Percentiles rank a stretch among this genome's conserved stretches.
Evolutionary conservation across 192 early-diverging fungal genomes (phyloP).

Genomic region (Anaeromyces robustus): DNA sequence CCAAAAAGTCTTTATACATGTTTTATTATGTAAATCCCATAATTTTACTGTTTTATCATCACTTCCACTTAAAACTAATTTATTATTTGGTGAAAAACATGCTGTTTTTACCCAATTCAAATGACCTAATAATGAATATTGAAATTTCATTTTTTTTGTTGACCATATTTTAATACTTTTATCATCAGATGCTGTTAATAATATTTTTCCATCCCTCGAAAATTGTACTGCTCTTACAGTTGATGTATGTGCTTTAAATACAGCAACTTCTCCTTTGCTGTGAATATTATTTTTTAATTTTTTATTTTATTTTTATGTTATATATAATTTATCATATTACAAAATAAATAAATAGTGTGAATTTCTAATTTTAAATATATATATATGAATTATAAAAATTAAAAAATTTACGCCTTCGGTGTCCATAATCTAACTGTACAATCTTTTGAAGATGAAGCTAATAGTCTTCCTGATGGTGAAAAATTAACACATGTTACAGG

Average conservation of each 20-base stretch:
- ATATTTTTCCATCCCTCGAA: conserved; percentile 21
- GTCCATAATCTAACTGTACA: conserved; percentile 42
- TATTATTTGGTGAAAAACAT: conserved; percentile 26
- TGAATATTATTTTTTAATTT: not conserved
- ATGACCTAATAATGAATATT: conserved; percentile 35
- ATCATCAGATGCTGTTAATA: conserved; percentile 38
- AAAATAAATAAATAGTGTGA: not conserved
- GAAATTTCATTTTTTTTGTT: conserved; percentile 33
- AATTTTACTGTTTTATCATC: conserved; percentile 44
- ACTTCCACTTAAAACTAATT: conserved; percentile 31
- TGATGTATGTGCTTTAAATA: conserved; percentile 44
- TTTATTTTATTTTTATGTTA: no score
- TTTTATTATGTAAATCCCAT: conserved; percentile 30
- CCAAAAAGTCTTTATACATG: conserved; percentile 42
- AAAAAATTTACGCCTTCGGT: conserved; percentile 27
- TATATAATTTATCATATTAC: not conserved
- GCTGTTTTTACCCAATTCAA: conserved; percentile 44
- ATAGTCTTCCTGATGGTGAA: conserved; percentile 23
- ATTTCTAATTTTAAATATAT: no score
- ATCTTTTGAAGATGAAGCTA: conserved; percentile 34
- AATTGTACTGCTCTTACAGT: conserved; percentile 35
- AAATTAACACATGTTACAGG: conserved; percentile 37
- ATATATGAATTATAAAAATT: no score
- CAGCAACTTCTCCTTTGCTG: conserved; percentile 41
- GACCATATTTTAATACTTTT: conserved; percentile 48